Evolutionary conservation across 768 basidiomycete genomes (phyloP).

Genomic region (Hygrocybe punicea): DNA sequence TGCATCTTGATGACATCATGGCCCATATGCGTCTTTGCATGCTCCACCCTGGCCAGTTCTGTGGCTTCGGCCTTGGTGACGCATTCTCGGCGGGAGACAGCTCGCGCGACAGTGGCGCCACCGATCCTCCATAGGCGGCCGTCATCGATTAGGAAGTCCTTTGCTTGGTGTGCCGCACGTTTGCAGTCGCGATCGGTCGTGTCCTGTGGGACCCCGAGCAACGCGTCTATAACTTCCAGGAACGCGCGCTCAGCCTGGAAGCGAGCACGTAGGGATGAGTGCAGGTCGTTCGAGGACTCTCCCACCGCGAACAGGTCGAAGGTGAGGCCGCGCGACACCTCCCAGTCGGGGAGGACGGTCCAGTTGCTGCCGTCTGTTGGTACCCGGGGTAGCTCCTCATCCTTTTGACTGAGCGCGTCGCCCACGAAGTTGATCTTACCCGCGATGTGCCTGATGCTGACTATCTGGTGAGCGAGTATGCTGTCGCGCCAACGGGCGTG

Average conservation of each 20-base stretch:
- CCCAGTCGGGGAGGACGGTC: constrained; percentile 30
- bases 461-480: constrained; percentile 14
- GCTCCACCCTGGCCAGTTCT: not conserved
- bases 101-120: constrained; percentile 12
- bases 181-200: too few relatives aligned
- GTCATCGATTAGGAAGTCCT: not conserved
- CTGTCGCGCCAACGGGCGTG: not conserved
- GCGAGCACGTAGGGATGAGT: too few relatives aligned
- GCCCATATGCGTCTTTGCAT: too few relatives aligned
- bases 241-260: too few relatives aligned
- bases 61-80: constrained; percentile 13
- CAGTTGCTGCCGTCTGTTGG: constrained; percentile 30
- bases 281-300: constrained; percentile 4
- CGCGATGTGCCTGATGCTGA: constrained; percentile 16
- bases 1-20: too few relatives aligned
- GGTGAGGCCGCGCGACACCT: constrained; percentile 12
- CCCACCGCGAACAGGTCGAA: constrained; percentile 1
- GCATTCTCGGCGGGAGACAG: constrained; percentile 25
- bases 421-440: too few relatives aligned
- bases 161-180: too few relatives aligned
- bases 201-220: too few relatives aligned
- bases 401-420: too few relatives aligned
- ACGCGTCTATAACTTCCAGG: too few relatives aligned
- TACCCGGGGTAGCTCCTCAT: constrained; percentile 2
- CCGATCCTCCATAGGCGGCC: constrained; percentile 23